Evolutionary conservation across 2,329 filamentous ascomycete genomes (phyloP).

Genomic region (Beauveria scarabaeidicola): DNA sequence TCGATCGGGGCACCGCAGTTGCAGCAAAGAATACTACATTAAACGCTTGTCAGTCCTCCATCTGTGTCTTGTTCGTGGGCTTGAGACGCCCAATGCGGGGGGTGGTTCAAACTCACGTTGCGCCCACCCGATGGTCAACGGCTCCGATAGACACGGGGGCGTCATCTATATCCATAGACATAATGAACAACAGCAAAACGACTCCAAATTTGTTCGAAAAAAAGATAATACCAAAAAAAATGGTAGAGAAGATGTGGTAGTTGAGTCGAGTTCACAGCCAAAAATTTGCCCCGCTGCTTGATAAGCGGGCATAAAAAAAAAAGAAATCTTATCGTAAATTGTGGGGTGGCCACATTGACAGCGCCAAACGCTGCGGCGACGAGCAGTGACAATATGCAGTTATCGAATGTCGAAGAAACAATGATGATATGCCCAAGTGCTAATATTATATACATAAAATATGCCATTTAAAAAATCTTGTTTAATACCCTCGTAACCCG

Average conservation of each 20-base stretch:
- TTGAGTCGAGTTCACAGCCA: constrained; percentile 14
- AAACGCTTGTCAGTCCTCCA: not conserved
- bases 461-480: constrained; percentile 49
- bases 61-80: not conserved
- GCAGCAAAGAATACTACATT: constrained; percentile 78
- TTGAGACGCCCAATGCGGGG: constrained; percentile 1
- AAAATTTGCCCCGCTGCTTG: constrained; percentile 30
- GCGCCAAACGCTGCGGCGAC: not conserved
- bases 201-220: not conserved
- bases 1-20: constrained; percentile 96
- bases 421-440: constrained; percentile 6
- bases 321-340: constrained; percentile 20
- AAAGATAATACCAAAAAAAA: constrained; percentile 10
- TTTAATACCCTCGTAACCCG: constrained; percentile 52
- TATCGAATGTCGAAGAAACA: not conserved
- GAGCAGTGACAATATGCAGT: constrained; percentile 2
- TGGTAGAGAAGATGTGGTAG: not conserved
- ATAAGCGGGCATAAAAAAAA: constrained; percentile 22
- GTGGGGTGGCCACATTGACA: constrained; percentile 4
- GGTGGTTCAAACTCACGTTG: constrained; percentile 29
- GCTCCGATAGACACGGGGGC: constrained; percentile 30
- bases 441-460: constrained; percentile 6
- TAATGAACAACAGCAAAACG: constrained; percentile 17
- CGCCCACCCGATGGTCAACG: constrained; percentile 25
- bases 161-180: constrained; percentile 39